A percentile compares a stretch with the other conserved stretches of the same genome.
phyloP scores from a whole-genome alignment of 192 early-diverging fungal genomes.

The Lunasporangiospora selenospora region DNA sequence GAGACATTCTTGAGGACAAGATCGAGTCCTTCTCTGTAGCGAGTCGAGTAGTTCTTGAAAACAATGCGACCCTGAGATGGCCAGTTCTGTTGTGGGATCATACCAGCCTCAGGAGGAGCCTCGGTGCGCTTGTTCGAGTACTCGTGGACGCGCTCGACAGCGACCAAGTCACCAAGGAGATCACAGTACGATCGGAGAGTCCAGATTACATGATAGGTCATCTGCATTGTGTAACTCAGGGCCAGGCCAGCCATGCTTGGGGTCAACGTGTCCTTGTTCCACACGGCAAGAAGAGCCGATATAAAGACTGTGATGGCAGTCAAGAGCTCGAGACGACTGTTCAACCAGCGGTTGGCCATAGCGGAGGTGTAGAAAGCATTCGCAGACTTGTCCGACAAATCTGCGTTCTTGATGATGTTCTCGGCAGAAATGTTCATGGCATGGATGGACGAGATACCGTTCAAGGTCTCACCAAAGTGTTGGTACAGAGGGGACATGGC shows the following conservation, averaged over 20 bases:
- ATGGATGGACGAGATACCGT: constrained; percentile 80
- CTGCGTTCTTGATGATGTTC: constrained; percentile 54
- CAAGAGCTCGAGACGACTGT: constrained; percentile 71
- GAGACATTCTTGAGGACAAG: constrained; percentile 57
- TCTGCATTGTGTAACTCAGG: constrained; percentile 76
- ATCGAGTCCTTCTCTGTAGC: constrained; percentile 56
- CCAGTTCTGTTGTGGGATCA: constrained; percentile 32
- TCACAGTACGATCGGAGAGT: constrained; percentile 69
- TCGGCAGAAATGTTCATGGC: constrained; percentile 74
- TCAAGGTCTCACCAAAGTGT: constrained; percentile 69
- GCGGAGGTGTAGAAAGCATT: constrained; percentile 14
- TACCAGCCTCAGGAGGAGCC: constrained; percentile 12
- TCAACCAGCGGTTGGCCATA: constrained; percentile 77
- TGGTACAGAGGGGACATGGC: constrained; percentile 80
- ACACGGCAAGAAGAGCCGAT: constrained; percentile 64
- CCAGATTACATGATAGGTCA: constrained; percentile 79
- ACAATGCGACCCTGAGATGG: constrained; percentile 28
- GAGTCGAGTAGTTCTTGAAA: constrained; percentile 36
- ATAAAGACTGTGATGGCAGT: constrained; percentile 69
- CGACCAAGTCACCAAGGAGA: constrained; percentile 79
- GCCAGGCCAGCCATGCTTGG: constrained; percentile 86
- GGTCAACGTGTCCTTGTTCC: constrained; percentile 53
- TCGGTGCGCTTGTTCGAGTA: constrained; percentile 40
- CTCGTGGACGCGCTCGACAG: constrained; percentile 69
- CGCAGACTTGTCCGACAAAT: constrained; percentile 64